Evolutionary conservation across 192 early-diverging fungal species (phyloP), one percentile per base, ranked within the genome.

Genomic region (Backusella sp.): DNA sequence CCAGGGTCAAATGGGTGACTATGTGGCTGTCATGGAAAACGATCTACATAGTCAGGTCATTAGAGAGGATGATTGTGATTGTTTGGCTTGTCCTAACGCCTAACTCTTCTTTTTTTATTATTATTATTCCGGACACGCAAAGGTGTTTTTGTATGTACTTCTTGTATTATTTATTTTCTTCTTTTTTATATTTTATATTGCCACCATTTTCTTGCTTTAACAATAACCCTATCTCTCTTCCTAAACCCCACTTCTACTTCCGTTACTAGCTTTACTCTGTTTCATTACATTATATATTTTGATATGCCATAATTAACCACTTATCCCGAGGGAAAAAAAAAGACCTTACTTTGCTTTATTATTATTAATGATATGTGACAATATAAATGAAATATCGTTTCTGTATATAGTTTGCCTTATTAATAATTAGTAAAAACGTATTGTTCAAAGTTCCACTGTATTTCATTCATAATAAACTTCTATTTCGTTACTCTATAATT

Each of bases 11-110:
- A 37, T 69, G 34, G 68, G 68, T 41, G 34, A 69, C 1, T 69
- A 69, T 69, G 36, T 69, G 14, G 36, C n/a, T 37, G 35, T 69
- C 6, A 69, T 69, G 68, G 68, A 69, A 36, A 37, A 37, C 34
- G 68, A 69, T 39, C 36, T 69, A 41, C n/a, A 69, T 35, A 69
- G 68, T 26, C 68, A 69, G 36, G 35, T 69, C 12, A 69, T 69
- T n/a, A 23, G 37, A 37, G 68, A 69, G 0, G 68, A 69, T 21
- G 68, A 69, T 0, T 69, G 68, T 69, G 68, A 69, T 37, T 69
- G 68, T 9, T 5, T 69, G 12, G 36, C 68, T 12, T 69, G 68
- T 69, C 68, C 68, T 37, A 69, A 69, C 15, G 68, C 68, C n/a
- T 69, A 69, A 69, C 7, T 17, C 17, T n/a, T 15, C 15, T 15